These are phyloP conservation scores for Ceratocystis albifundus DNA, from an alignment of 2,329 filamentous ascomycete species.

Conservation along the genomic window DNA sequence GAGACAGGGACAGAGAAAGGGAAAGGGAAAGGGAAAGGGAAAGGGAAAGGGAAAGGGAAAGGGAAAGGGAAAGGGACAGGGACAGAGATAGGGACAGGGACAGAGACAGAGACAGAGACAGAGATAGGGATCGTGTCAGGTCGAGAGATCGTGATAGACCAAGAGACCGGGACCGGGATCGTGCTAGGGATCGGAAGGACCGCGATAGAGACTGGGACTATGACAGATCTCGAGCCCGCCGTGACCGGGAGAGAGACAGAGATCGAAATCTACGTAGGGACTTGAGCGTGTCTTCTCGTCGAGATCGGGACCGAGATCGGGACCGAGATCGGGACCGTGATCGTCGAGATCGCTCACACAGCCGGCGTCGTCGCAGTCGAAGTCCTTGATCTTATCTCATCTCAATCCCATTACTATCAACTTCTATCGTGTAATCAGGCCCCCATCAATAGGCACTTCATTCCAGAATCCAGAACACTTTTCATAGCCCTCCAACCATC, in stretches of 20 bases:
- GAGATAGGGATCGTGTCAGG: constrained; percentile 25
- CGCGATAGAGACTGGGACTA: constrained; percentile 27
- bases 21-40: constrained; percentile 27
- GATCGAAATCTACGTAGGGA: constrained; percentile 6
- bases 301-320: constrained; percentile 19
- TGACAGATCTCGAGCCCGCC: constrained; percentile 26
- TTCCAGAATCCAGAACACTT: background rate
- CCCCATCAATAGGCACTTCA: background rate
- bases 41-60: constrained; percentile 27
- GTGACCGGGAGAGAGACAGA: constrained; percentile 25
- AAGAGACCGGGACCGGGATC: constrained; percentile 25
- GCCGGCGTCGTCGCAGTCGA: constrained; percentile 15
- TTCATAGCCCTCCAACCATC: background rate
- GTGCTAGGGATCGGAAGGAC: constrained; percentile 20
- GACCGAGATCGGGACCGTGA: constrained; percentile 14
- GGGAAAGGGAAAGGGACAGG: constrained; percentile 27
- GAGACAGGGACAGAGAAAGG: constrained; percentile 29
- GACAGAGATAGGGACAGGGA: constrained; percentile 29
- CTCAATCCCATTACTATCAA: background rate
- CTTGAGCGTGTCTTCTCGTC: constrained; percentile 10
- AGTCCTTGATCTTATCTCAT: background rate
- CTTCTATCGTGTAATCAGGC: background rate
- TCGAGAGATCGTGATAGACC: constrained; percentile 26
- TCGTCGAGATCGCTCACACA: constrained; percentile 15
- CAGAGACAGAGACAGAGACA: constrained; percentile 29